Evolutionary conservation across 805 yeast species (phyloP).

Genomic region (Metschnikowia borealis): DNA sequence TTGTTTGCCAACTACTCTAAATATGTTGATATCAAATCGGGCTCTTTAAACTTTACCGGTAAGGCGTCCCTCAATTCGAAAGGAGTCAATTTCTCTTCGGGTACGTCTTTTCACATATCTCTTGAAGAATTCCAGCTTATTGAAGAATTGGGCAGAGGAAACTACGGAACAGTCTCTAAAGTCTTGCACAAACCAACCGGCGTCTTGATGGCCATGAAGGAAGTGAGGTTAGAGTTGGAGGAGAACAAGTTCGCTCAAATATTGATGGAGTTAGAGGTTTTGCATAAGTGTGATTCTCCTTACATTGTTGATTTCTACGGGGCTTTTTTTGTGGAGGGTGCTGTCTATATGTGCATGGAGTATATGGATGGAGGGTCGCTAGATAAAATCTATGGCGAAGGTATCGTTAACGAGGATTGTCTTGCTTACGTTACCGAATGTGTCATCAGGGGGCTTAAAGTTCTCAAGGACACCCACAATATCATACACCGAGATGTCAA

Average conservation of each 20-base stretch:
- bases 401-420: conserved; percentile 65
- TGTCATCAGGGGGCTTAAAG: conserved; percentile 76
- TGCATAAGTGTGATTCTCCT: conserved; percentile 87
- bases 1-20: conserved; percentile 80
- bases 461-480: conserved; percentile 83
- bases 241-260: conserved; percentile 93
- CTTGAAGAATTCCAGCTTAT: conserved; percentile 77
- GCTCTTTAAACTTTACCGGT: conserved; percentile 87
- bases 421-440: conserved; percentile 76
- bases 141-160: conserved; percentile 91
- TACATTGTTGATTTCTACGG: conserved; percentile 95
- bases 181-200: conserved; percentile 92
- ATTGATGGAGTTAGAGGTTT: conserved; percentile 90
- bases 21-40: conserved; percentile 88
- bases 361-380: conserved; percentile 96
- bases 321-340: conserved; percentile 95
- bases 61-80: conserved; percentile 88
- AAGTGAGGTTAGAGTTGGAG: conserved; percentile 87
- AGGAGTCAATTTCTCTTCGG: conserved; percentile 88
- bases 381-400: conserved; percentile 71
- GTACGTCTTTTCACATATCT: conserved; percentile 81
- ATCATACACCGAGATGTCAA: conserved; percentile 96
- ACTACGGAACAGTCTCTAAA: conserved; percentile 92
- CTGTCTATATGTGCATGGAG: conserved; percentile 97
- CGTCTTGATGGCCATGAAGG: conserved; percentile 95